Evolutionary conservation across 345 rosid species (phyloP), one percentile per base, ranked within the genome.

Genomic region (Luvunga scandens): DNA sequence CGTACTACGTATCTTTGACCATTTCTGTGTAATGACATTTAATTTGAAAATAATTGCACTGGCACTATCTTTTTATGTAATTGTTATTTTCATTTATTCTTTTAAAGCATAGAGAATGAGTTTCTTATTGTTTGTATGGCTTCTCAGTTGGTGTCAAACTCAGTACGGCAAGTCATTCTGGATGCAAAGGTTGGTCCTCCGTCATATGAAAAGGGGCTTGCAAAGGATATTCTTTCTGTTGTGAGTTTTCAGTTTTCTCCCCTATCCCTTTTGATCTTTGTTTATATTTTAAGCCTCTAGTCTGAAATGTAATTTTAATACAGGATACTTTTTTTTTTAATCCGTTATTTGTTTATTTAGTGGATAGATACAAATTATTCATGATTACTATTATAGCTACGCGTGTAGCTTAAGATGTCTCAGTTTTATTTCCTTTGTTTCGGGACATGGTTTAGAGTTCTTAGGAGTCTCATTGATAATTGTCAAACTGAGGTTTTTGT

Each of bases 151-250:
- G 77, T 96, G 84, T 94, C 97, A 75, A 81, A 73, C 83, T 92
- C 99, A 73, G 95, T 94, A 66, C 83, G 61, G 72, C 85, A 61
- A 86, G 95, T 94, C 82, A 86, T 96, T 81, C 85, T 96, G 55
- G 99, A 96, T 80, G 97, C 90, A n/a, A 96, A 96, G 86, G 92
- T 94, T 22, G 97, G 99, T 62, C 98, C 98, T 38, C 99, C 95
- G 56, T 84, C 82, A 73, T 87, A 86, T 85, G 99, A 94, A 81
- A 91, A 88, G 79, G 97, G 95, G 30, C 93, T 96, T 34, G 93
- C 97, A 9, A 82, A 87, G 76, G 97, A 96, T 81, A 88, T 96
- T 71, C 91, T 96, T 50, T 88, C 97, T 66, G 83, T 81, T 80
- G 99, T 94, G 84, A 90, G 98, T 85, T 76, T 72, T 33, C 61